phyloP scores from a whole-genome alignment of 306 rosid genomes.

The Herpetospermum pedunculosum region DNA sequence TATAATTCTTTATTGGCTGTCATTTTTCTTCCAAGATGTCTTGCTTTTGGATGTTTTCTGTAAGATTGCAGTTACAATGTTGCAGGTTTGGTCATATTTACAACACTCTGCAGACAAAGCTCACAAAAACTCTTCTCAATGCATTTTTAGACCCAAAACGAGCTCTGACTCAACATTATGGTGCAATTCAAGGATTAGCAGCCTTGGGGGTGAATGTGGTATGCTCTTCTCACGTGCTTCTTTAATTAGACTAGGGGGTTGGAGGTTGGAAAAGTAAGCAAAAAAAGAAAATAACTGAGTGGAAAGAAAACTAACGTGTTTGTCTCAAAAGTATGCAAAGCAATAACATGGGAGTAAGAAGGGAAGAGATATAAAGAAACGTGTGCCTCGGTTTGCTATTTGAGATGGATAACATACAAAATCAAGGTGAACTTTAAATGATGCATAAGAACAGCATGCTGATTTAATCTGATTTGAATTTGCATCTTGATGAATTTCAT shows the following conservation, averaged over 20 bases:
- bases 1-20: not conserved
- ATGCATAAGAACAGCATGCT: not conserved
- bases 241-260: not conserved
- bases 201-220: constrained; percentile 81
- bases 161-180: constrained; percentile 79
- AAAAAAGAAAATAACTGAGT: not conserved
- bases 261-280: not conserved
- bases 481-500: not conserved
- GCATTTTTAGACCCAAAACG: constrained; percentile 83
- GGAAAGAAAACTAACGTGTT: not conserved
- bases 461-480: not conserved
- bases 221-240: constrained; percentile 18
- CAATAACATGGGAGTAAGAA: not conserved
- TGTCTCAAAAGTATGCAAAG: not conserved
- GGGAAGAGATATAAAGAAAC: not conserved
- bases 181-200: constrained; percentile 83
- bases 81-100: constrained; percentile 83
- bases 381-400: not conserved
- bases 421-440: not conserved
- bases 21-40: not conserved
- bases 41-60: not conserved
- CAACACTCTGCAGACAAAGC: constrained; percentile 77
- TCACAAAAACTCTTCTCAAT: constrained; percentile 74
- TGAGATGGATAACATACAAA: not conserved
- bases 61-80: not conserved